These are phyloP conservation scores for Phytophthora chlamydospora DNA, from an alignment of 352 stramenopile species.

Conservation along the genomic window DNA sequence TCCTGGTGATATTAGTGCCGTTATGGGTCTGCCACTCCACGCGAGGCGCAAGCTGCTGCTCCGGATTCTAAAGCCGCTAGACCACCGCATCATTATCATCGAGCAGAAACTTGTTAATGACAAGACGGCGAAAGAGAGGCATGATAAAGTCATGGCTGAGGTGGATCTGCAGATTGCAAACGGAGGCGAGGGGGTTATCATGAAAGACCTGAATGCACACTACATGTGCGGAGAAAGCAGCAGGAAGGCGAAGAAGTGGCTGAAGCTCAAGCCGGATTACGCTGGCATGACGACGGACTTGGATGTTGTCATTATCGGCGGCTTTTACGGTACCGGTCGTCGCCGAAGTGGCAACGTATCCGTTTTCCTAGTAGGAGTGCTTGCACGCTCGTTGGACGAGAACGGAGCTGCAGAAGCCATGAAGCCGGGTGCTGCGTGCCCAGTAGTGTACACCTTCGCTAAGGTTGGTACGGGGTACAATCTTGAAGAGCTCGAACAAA, in stretches of 20 bases:
- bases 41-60: conserved; percentile 65
- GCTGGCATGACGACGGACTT: conserved; percentile 86
- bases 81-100: conserved; percentile 81
- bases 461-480: conserved; percentile 89
- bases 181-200: conserved; percentile 83
- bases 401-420: conserved; percentile 48
- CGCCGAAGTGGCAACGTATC: conserved; percentile 83
- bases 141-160: conserved; percentile 84
- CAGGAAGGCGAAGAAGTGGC: conserved; percentile 80
- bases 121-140: conserved; percentile 73
- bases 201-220: conserved; percentile 88
- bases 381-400: conserved; percentile 68
- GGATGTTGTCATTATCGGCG: conserved; percentile 81
- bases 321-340: conserved; percentile 79
- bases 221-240: conserved; percentile 89
- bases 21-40: conserved; percentile 79
- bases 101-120: conserved; percentile 83
- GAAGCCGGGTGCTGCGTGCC: conserved; percentile 54
- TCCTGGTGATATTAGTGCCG: conserved; percentile 58
- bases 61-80: conserved; percentile 68
- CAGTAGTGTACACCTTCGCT: conserved; percentile 77
- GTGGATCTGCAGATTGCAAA: conserved; percentile 74
- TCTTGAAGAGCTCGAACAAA: conserved; percentile 70
- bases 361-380: conserved; percentile 78
- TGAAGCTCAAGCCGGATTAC: conserved; percentile 90